phyloP scores from a whole-genome alignment of 2,329 filamentous ascomycete genomes.

The Taxawa tesnikishii region DNA sequence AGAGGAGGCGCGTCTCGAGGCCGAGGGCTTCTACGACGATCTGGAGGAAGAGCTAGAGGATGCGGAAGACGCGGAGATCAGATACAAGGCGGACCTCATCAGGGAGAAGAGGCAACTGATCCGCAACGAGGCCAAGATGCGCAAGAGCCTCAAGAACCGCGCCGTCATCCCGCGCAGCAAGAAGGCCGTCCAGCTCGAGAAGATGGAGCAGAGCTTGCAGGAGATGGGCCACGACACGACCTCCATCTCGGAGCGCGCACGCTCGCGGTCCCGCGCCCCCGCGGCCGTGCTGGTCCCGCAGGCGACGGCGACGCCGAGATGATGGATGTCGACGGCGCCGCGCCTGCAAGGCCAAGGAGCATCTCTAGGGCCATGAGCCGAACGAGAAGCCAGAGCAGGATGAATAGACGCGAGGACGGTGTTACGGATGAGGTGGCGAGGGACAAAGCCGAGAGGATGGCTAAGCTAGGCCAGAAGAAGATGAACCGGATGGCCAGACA shows the following conservation, averaged over 20 bases:
- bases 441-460: constrained; percentile 71
- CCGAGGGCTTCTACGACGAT: constrained; percentile 76
- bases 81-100: constrained; percentile 88
- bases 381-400: constrained; percentile 47
- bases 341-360: constrained; percentile 15
- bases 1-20: constrained; percentile 86
- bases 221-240: constrained; percentile 75
- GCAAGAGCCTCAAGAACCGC: constrained; percentile 94
- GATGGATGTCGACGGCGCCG: constrained; percentile 53
- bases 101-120: constrained; percentile 88
- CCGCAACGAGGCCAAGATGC: constrained; percentile 87
- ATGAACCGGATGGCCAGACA: constrained; percentile 97
- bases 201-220: constrained; percentile 78
- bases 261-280: constrained; percentile 49
- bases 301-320: constrained; percentile 53
- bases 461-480: constrained; percentile 89
- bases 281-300: constrained; percentile 54
- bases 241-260: constrained; percentile 59
- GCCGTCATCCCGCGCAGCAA: constrained; percentile 79
- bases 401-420: constrained; percentile 65
- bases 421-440: constrained; percentile 55
- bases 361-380: constrained; percentile 57
- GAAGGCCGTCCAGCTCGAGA: constrained; percentile 68
- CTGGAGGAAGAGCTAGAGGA: constrained; percentile 70
- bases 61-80: constrained; percentile 74